Percentiles rank a stretch among this genome's conserved stretches.
phyloP scores from a whole-genome alignment of 306 rosid species.

The Cucurbita moschata region DNA sequence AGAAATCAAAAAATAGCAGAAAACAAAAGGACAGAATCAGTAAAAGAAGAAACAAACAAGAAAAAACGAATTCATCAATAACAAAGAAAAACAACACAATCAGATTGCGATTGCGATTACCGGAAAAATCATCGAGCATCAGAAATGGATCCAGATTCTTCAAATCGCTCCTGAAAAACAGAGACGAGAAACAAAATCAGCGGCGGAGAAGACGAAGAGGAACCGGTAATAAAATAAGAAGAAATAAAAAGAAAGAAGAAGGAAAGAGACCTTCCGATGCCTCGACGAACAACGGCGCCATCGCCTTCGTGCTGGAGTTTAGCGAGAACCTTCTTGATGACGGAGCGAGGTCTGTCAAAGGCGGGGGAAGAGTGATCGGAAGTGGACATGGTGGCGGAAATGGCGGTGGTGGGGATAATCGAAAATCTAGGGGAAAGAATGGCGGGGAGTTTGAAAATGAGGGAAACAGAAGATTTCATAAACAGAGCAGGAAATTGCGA shows the following conservation, averaged over 20 bases:
- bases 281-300: slow-evolving; percentile 39
- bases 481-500: not conserved
- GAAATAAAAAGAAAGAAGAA: not conserved
- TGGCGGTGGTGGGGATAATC: not conserved
- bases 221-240: no score
- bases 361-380: slow-evolving; percentile 19
- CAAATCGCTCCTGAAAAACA: slow-evolving; percentile 26
- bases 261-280: slow-evolving; percentile 33
- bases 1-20: not conserved
- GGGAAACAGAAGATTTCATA: not conserved
- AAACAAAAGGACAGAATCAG: not conserved
- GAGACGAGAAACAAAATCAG: not conserved
- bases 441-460: not conserved
- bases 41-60: not conserved
- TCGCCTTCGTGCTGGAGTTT: slow-evolving; percentile 29
- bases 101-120: slow-evolving; percentile 5
- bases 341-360: slow-evolving; percentile 42
- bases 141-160: slow-evolving; percentile 47
- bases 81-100: not conserved
- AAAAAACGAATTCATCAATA: not conserved
- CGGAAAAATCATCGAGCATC: slow-evolving; percentile 41
- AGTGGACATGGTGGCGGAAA: slow-evolving; percentile 26
- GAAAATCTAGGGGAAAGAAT: not conserved
- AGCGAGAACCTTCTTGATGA: slow-evolving; percentile 35
- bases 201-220: not conserved